A percentile compares a stretch with the other conserved stretches of the same genome.
These are phyloP conservation scores for Candida michaelii DNA, from an alignment of 805 yeast genomes.

Conservation along the genomic window DNA sequence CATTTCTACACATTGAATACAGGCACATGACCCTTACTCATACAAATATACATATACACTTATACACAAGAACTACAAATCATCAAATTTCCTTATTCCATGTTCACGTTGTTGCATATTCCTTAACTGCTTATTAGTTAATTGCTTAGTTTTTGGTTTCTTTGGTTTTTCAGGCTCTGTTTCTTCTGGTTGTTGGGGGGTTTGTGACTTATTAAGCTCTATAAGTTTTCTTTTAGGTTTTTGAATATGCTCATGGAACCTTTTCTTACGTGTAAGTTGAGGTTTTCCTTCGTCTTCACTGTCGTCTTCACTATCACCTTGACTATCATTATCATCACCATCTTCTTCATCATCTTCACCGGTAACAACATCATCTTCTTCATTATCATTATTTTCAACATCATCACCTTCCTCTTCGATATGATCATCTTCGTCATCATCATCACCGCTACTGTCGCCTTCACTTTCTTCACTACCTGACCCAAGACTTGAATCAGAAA, in stretches of 20 bases:
- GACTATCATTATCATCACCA: constrained; percentile 1
- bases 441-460: constrained; percentile 16
- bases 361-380: constrained; percentile 9
- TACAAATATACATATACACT: too few relatives aligned
- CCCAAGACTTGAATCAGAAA: constrained; percentile 16
- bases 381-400: background rate
- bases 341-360: constrained; percentile 4
- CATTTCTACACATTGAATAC: too few relatives aligned
- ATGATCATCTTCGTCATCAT: constrained; percentile 15
- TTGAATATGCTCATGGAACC: constrained; percentile 6
- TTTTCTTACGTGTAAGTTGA: constrained; percentile 15
- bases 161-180: constrained; percentile 26
- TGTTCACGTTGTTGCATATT: constrained; percentile 56
- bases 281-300: constrained; percentile 1
- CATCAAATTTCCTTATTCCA: constrained; percentile 67
- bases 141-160: constrained; percentile 31
- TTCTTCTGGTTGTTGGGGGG: constrained; percentile 19
- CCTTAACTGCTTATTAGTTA: constrained; percentile 46
- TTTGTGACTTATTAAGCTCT: constrained; percentile 15
- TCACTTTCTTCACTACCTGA: constrained; percentile 8
- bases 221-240: constrained; percentile 16
- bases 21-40: too few relatives aligned
- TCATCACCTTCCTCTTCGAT: constrained; percentile 8
- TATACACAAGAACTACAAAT: too few relatives aligned
- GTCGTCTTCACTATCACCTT: background rate